A percentile compares a stretch with the other conserved stretches of the same genome.
phyloP scores from a whole-genome alignment of 352 stramenopile genomes.

The Phytophthora cryptogea region DNA sequence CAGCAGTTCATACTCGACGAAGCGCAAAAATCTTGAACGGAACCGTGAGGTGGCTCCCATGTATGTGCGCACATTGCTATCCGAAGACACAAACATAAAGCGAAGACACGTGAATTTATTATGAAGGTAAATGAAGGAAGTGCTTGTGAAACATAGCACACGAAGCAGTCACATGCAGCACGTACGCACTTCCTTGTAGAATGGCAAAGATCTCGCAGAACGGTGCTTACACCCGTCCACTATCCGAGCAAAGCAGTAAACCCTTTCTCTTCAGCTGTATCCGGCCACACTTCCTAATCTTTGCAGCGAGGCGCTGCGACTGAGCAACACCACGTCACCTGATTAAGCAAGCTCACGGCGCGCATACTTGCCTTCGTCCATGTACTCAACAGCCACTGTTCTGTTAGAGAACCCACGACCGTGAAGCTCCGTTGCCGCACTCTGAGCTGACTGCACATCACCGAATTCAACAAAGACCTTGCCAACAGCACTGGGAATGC shows the following conservation, averaged over 20 bases:
- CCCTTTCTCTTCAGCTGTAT: conserved; percentile 15
- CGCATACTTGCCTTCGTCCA: conserved; percentile 89
- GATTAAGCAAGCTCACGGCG: conserved; percentile 67
- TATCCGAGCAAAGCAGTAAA: background rate
- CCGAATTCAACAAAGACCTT: conserved; percentile 96
- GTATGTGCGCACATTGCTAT: conserved; percentile 13
- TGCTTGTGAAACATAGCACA: conserved; percentile 25
- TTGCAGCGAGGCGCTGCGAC: conserved; percentile 7
- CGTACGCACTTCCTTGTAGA: conserved; percentile 27
- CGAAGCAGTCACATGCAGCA: conserved; percentile 23
- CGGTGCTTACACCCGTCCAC: background rate
- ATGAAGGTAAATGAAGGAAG: conserved; percentile 31
- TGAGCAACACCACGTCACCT: conserved; percentile 8
- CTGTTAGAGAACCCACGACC: conserved; percentile 94
- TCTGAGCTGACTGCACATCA: conserved; percentile 73
- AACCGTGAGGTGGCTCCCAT: background rate
- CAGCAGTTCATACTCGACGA: conserved; percentile 51
- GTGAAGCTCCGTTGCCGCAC: conserved; percentile 88
- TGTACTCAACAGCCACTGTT: conserved; percentile 90
- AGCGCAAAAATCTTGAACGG: conserved; percentile 6
- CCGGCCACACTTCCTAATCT: conserved; percentile 11
- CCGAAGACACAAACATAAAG: conserved; percentile 22
- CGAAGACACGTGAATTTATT: conserved; percentile 44
- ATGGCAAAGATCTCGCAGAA: conserved; percentile 9
- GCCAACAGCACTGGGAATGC: conserved; percentile 55